Conservation (phyloP, 2,329 filamentous ascomycete genomes). For the Aspergillaceae sp. region DNA sequence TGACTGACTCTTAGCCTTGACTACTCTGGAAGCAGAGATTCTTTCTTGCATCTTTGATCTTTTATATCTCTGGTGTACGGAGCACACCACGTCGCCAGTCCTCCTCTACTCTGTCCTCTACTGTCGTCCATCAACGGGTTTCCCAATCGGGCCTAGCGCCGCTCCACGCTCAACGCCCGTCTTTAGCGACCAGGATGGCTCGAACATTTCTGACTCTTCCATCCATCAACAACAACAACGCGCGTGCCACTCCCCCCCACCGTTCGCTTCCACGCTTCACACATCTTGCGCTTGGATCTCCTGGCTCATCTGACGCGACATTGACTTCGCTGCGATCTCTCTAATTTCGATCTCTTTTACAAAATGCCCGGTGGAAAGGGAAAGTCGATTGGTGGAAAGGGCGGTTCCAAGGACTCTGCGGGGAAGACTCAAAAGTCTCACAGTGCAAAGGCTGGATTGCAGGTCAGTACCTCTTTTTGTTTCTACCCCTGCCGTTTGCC, state of each 20-base stretch:
- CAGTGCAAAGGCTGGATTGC: conserved; percentile 87
- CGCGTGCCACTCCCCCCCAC: conserved; percentile 22
- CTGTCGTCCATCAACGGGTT: conserved; percentile 1
- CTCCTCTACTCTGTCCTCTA: conserved; percentile 4
- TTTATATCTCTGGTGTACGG: no score
- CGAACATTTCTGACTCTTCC: conserved; percentile 33
- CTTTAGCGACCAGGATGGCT: conserved; percentile 31
- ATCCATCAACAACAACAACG: conserved; percentile 33
- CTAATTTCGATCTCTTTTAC: conserved; percentile 16
- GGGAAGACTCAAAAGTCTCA: conserved; percentile 90
- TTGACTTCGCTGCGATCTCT: conserved; percentile 16
- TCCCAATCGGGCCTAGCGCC: conserved; percentile 31
- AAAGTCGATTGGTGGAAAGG: conserved; percentile 86
- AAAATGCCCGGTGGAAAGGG: conserved; percentile 83
- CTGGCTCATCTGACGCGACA: conserved; percentile 18
- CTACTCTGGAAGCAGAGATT: no score
- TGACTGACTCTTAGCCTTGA: no score
- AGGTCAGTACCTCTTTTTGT: conserved; percentile 56
- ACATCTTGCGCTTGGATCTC: conserved; percentile 12
- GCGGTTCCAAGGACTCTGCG: conserved; percentile 69
- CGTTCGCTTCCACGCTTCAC: conserved; percentile 22
- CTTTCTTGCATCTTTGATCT: no score
- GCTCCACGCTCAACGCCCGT: conserved; percentile 17
- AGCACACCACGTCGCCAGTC: neutral
- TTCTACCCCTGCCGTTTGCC: conserved; percentile 4